phyloP scores from a whole-genome alignment of 2,329 filamentous ascomycete species.

The Ceratocystis harringtonii region DNA sequence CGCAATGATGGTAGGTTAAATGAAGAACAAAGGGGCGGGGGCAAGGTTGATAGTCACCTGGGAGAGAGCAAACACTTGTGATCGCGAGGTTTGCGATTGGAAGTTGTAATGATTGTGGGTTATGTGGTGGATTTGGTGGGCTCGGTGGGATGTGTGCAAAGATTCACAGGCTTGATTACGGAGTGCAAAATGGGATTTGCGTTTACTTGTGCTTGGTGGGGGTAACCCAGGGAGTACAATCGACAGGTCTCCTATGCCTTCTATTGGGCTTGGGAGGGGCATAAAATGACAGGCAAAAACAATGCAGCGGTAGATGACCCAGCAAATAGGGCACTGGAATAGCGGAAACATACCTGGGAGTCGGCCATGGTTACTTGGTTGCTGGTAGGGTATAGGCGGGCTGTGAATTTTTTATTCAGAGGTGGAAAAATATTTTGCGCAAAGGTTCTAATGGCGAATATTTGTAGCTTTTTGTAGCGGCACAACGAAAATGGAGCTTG shows the following conservation, averaged over 20 bases:
- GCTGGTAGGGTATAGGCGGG: too few relatives aligned
- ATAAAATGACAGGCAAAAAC: not conserved
- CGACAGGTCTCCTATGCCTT: not conserved
- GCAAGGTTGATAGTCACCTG: slow-evolving; percentile 11
- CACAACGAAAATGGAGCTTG: not conserved
- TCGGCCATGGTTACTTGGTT: slow-evolving; percentile 4
- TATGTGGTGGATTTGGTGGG: not conserved
- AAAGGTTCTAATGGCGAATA: not conserved
- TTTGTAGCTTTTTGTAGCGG: not conserved
- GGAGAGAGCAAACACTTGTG: not conserved
- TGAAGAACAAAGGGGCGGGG: too few relatives aligned
- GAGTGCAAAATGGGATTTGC: not conserved
- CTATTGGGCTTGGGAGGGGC: slow-evolving; percentile 6
- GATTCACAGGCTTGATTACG: not conserved
- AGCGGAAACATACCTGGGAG: slow-evolving; percentile 9
- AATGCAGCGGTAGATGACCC: not conserved
- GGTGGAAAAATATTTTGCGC: not conserved
- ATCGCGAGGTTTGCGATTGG: slow-evolving; percentile 8
- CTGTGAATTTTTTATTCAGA: not conserved
- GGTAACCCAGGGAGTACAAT: not conserved
- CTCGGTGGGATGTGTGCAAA: not conserved
- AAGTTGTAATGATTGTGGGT: not conserved
- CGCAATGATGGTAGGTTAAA: too few relatives aligned
- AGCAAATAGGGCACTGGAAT: not conserved
- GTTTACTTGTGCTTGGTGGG: slow-evolving; percentile 7